These are phyloP conservation scores for Ploettnerulaceae sp. DNA, from an alignment of 2,329 filamentous ascomycete genomes.

Conservation along the genomic window DNA sequence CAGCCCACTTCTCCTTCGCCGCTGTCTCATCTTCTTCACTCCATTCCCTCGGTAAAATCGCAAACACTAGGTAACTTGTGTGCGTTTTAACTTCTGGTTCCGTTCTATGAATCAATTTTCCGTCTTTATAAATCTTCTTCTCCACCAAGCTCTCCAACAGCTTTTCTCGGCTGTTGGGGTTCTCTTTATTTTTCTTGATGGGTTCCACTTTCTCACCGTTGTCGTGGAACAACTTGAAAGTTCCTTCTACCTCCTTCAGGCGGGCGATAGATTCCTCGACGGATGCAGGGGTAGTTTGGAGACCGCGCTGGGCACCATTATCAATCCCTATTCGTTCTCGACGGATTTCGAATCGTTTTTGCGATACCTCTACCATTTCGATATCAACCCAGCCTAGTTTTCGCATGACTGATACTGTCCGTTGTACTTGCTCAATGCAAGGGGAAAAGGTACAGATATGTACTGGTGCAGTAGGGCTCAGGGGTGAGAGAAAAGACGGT, in stretches of 20 bases:
- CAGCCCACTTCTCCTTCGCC: constrained; percentile 54
- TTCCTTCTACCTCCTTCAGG: constrained; percentile 67
- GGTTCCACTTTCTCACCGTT: constrained; percentile 30
- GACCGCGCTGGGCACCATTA: constrained; percentile 50
- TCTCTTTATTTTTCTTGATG: constrained; percentile 31
- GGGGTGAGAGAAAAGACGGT: constrained; percentile 49
- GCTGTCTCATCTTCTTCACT: constrained; percentile 71
- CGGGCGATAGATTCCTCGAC: constrained; percentile 75
- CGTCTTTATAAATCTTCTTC: constrained; percentile 65
- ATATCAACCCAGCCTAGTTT: constrained; percentile 85
- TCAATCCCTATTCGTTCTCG: constrained; percentile 75
- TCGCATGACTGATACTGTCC: constrained; percentile 76
- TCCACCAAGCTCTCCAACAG: constrained; percentile 33
- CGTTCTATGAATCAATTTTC: constrained; percentile 70
- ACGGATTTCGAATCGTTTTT: constrained; percentile 74
- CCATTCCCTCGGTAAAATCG: constrained; percentile 83
- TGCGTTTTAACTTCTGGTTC: constrained; percentile 92
- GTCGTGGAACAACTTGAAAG: constrained; percentile 59
- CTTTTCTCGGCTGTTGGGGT: constrained; percentile 34
- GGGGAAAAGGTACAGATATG: constrained; percentile 93
- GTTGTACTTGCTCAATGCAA: constrained; percentile 92
- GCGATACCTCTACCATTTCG: constrained; percentile 83
- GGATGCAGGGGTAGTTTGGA: constrained; percentile 54
- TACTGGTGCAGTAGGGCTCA: constrained; percentile 67
- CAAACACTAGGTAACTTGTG: constrained; percentile 95